Conservation (phyloP, 2,329 filamentous ascomycete genomes). For the Tolypocladium ovalisporum region DNA sequence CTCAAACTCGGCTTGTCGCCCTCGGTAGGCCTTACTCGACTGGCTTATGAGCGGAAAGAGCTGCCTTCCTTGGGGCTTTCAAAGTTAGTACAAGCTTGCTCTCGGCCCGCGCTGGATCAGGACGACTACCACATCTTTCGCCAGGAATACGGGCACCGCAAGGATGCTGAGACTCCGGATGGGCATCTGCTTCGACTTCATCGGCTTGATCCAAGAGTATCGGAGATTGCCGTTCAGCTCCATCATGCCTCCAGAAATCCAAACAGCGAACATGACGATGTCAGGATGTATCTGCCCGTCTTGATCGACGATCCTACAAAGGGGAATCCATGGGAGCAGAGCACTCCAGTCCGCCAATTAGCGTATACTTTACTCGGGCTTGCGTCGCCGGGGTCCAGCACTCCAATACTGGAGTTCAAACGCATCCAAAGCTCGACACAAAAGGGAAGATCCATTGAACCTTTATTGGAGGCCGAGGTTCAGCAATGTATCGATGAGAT, state of each 20-base stretch:
- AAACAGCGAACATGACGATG: slow-evolving; percentile 6
- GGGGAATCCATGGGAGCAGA: slow-evolving; percentile 46
- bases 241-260: background rate
- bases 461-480: slow-evolving; percentile 6
- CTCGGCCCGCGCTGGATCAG: slow-evolving; percentile 7
- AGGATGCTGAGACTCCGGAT: background rate
- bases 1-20: slow-evolving; percentile 28
- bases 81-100: slow-evolving; percentile 17
- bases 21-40: slow-evolving; percentile 15
- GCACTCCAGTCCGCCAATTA: slow-evolving; percentile 35
- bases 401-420: slow-evolving; percentile 23
- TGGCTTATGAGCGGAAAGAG: slow-evolving; percentile 24
- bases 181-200: slow-evolving; percentile 8
- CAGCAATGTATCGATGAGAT: slow-evolving; percentile 9
- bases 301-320: slow-evolving; percentile 46
- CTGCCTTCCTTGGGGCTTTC: slow-evolving; percentile 16
- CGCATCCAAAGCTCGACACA: slow-evolving; percentile 19
- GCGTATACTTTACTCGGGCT: slow-evolving; percentile 39
- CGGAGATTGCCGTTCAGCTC: slow-evolving; percentile 25
- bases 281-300: slow-evolving; percentile 53
- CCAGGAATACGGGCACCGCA: slow-evolving; percentile 18
- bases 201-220: slow-evolving; percentile 25
- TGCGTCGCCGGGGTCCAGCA: slow-evolving; percentile 5
- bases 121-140: slow-evolving; percentile 18
- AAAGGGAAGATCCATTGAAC: slow-evolving; percentile 14